Percentiles rank a stretch among this genome's conserved stretches.
These are phyloP conservation scores for Raddia distichophylla DNA, from an alignment of 176 grass and related monocot genomes.

Conservation along the genomic window DNA sequence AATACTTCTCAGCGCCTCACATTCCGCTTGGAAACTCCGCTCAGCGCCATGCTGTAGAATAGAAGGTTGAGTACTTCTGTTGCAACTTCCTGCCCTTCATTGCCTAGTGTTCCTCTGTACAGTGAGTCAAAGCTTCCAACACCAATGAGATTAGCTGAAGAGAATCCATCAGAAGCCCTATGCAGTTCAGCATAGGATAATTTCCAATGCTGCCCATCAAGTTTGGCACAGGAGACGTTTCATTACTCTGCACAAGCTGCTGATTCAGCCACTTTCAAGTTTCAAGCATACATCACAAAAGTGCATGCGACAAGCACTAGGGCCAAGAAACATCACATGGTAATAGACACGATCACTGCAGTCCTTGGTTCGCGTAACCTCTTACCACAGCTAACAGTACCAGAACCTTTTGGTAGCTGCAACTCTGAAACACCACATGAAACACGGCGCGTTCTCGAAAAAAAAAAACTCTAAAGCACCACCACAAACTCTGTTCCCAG, in stretches of 20 bases:
- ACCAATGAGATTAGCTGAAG: slow-evolving; percentile 36
- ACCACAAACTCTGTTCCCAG: slow-evolving; percentile 38
- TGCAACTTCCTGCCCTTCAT: slow-evolving; percentile 41
- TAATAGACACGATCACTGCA: too few species aligned
- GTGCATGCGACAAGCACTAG: background rate
- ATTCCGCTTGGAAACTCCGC: slow-evolving; percentile 49
- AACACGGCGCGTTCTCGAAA: too few species aligned
- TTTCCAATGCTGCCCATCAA: slow-evolving; percentile 16
- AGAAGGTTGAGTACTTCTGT: slow-evolving; percentile 49
- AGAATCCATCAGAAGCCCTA: slow-evolving; percentile 36
- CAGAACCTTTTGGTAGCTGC: slow-evolving; percentile 15
- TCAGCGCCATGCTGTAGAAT: slow-evolving; percentile 30
- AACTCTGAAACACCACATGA: too few species aligned
- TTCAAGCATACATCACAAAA: slow-evolving; percentile 12
- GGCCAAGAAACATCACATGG: slow-evolving; percentile 4
- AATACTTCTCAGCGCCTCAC: slow-evolving; percentile 31
- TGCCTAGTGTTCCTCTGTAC: slow-evolving; percentile 36
- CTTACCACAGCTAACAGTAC: background rate
- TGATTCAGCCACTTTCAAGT: background rate
- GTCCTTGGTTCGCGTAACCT: too few species aligned
- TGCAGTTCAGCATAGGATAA: slow-evolving; percentile 35
- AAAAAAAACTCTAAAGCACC: slow-evolving; percentile 35
- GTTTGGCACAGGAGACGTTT: background rate
- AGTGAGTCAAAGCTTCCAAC: slow-evolving; percentile 40
- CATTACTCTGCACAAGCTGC: slow-evolving; percentile 5